These are phyloP conservation scores for Cercospora citrullina DNA, from an alignment of 2,329 filamentous ascomycete species.

Conservation along the genomic window DNA sequence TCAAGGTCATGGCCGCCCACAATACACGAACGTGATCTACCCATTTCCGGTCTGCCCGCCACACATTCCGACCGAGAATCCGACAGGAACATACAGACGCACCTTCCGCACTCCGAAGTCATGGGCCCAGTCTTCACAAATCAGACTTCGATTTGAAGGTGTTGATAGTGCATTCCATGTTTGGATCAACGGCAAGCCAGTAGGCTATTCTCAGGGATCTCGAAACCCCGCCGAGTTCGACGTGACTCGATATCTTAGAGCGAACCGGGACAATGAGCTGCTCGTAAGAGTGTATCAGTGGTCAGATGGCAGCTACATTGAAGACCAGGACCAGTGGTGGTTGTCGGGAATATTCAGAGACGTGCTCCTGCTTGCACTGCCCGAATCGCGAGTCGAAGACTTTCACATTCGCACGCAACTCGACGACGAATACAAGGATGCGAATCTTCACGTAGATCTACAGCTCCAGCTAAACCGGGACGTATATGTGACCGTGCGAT, in stretches of 20 bases:
- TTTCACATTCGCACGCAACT: slow-evolving; percentile 57
- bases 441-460: slow-evolving; percentile 53
- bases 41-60: slow-evolving; percentile 67
- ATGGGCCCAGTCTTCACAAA: slow-evolving; percentile 51
- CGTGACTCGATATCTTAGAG: slow-evolving; percentile 53
- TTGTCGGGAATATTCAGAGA: slow-evolving; percentile 69
- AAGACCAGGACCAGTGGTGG: slow-evolving; percentile 61
- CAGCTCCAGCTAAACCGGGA: slow-evolving; percentile 18
- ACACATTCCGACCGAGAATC: slow-evolving; percentile 61
- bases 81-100: slow-evolving; percentile 61
- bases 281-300: slow-evolving; percentile 67
- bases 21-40: slow-evolving; percentile 67
- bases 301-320: slow-evolving; percentile 67
- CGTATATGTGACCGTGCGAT: slow-evolving; percentile 24
- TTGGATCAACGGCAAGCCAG: slow-evolving; percentile 62
- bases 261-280: slow-evolving; percentile 54
- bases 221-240: slow-evolving; percentile 70
- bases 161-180: slow-evolving; percentile 70
- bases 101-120: slow-evolving; percentile 54
- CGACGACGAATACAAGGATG: slow-evolving; percentile 53
- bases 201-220: slow-evolving; percentile 69
- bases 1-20: slow-evolving; percentile 66
- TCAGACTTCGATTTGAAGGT: slow-evolving; percentile 67
- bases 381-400: slow-evolving; percentile 56
- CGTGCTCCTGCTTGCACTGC: slow-evolving; percentile 62